A percentile compares a stretch with the other conserved stretches of the same genome.
phyloP scores from a whole-genome alignment of 2,329 filamentous ascomycete genomes.

The Aspergillus sp. region DNA sequence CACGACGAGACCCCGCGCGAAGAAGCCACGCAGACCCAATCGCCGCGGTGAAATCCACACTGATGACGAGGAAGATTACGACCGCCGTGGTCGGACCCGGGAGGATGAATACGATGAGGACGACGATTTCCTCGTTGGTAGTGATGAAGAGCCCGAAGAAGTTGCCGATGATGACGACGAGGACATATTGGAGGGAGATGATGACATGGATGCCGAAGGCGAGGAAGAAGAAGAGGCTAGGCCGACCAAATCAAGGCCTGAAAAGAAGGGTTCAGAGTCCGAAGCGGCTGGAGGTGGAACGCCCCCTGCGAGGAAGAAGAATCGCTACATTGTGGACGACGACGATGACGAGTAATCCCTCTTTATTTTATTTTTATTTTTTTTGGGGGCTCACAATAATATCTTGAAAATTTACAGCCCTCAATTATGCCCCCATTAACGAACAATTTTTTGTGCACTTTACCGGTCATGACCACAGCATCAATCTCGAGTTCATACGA shows the following conservation, averaged over 20 bases:
- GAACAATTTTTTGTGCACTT: background rate
- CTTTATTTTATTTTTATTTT: conserved; percentile 2
- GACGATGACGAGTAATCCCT: conserved; percentile 42
- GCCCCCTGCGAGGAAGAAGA: conserved; percentile 40
- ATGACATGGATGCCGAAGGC: conserved; percentile 43
- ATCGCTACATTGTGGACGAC: conserved; percentile 44
- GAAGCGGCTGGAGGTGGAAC: conserved; percentile 23
- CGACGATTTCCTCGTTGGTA: conserved; percentile 66
- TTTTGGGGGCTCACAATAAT: too few species aligned
- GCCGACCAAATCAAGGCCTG: conserved; percentile 3
- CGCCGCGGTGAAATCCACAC: conserved; percentile 46
- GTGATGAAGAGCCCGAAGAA: conserved; percentile 45
- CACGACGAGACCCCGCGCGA: conserved; percentile 35
- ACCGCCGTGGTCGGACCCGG: conserved; percentile 47
- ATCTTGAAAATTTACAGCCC: too few species aligned
- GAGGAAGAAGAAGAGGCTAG: conserved; percentile 30
- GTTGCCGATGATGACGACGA: conserved; percentile 42
- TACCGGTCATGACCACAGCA: too few species aligned
- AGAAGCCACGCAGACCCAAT: conserved; percentile 35
- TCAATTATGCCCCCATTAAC: too few species aligned
- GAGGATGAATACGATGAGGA: conserved; percentile 81
- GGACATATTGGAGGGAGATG: conserved; percentile 38
- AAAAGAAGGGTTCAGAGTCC: conserved; percentile 13
- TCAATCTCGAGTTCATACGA: too few species aligned
- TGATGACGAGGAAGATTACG: conserved; percentile 46